Conservation (phyloP, 2,329 filamentous ascomycete genomes). For the Colletotrichum navitas region DNA sequence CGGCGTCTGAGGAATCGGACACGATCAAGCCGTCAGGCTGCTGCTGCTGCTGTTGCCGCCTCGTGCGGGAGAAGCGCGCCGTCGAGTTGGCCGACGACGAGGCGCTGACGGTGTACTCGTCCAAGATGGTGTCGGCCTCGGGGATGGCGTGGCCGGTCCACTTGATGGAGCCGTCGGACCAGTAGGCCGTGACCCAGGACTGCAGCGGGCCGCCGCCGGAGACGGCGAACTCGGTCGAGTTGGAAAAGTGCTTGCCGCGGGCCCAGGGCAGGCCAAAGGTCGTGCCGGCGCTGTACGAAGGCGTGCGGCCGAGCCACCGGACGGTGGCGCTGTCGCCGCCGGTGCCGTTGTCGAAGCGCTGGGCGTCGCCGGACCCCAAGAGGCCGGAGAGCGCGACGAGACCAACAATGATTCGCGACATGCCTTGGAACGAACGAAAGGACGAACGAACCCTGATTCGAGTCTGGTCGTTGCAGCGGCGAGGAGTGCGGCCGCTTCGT, state of each 20-base stretch:
- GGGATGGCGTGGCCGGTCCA: constrained; percentile 71
- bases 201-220: constrained; percentile 50
- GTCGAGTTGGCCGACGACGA: constrained; percentile 45
- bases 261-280: constrained; percentile 62
- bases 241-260: constrained; percentile 53
- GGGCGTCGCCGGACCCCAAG: constrained; percentile 33
- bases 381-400: constrained; percentile 39
- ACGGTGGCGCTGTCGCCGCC: constrained; percentile 44
- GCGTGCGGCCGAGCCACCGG: constrained; percentile 57
- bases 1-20: constrained; percentile 43
- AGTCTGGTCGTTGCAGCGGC: background rate
- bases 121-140: constrained; percentile 54
- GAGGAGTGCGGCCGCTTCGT: background rate
- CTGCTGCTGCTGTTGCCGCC: constrained; percentile 48
- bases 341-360: constrained; percentile 30
- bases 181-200: constrained; percentile 70
- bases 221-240: constrained; percentile 54
- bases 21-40: constrained; percentile 47
- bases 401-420: constrained; percentile 34
- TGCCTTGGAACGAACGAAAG: constrained; percentile 24
- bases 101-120: constrained; percentile 56
- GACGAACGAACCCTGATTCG: background rate
- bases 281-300: constrained; percentile 51
- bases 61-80: constrained; percentile 30
- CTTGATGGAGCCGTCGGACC: constrained; percentile 71